Conservation (phyloP, 2,329 filamentous ascomycete genomes). For the Diaporthe eres region DNA sequence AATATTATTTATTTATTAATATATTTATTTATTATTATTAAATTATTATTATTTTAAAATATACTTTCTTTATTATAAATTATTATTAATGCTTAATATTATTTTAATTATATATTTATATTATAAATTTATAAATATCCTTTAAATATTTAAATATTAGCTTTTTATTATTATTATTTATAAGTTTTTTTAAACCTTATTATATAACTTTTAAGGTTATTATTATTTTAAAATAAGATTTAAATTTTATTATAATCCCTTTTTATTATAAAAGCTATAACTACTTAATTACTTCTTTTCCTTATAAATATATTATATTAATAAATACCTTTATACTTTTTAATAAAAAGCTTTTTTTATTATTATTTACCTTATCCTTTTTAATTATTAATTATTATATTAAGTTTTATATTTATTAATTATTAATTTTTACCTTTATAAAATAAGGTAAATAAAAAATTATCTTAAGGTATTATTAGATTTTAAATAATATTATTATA, state of each 20-base stretch:
- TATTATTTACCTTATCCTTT: accelerated
- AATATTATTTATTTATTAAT: no score
- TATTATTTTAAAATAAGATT: neutral
- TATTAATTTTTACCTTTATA: neutral
- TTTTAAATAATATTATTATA: neutral
- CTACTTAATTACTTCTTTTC: neutral
- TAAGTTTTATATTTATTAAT: neutral
- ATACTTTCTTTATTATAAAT: no score
- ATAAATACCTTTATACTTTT: neutral
- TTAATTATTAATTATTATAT: neutral
- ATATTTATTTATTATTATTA: no score
- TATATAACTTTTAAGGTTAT: neutral
- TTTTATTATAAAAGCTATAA: neutral
- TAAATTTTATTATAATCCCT: neutral
- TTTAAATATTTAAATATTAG: neutral
- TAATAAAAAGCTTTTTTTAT: neutral
- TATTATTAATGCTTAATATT: no score
- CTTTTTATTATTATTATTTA: neutral
- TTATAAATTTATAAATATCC: neutral
- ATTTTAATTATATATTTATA: neutral
- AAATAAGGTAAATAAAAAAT: neutral
- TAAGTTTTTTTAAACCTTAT: neutral
- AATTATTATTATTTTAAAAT: no score
- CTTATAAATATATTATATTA: neutral
- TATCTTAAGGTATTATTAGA: neutral